Evolutionary conservation across 1,139 yeast genomes (phyloP).

Genomic region (Zygosaccharomyces sapae): DNA sequence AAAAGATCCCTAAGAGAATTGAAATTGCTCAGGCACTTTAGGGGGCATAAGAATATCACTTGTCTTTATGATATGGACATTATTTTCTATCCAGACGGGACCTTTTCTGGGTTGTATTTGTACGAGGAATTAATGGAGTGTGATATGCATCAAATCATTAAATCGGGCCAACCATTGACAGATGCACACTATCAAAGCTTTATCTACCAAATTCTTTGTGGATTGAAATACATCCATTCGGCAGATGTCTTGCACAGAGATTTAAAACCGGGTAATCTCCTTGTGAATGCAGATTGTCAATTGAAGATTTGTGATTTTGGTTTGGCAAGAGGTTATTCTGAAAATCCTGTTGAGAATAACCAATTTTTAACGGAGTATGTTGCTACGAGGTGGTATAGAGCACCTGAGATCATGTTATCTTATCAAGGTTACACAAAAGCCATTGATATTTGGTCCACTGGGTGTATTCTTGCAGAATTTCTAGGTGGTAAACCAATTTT

Average conservation of each 20-base stretch:
- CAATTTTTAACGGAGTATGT: slow-evolving; percentile 95
- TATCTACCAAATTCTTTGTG: slow-evolving; percentile 87
- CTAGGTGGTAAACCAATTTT: slow-evolving; percentile 90
- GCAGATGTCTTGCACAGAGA: slow-evolving; percentile 95
- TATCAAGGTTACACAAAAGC: slow-evolving; percentile 93
- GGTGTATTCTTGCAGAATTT: slow-evolving; percentile 91
- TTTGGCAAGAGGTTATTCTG: slow-evolving; percentile 89
- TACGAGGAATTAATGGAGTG: slow-evolving; percentile 98
- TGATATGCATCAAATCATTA: slow-evolving; percentile 94
- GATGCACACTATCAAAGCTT: slow-evolving; percentile 94
- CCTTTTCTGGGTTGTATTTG: slow-evolving; percentile 84
- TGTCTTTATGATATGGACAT: slow-evolving; percentile 92
- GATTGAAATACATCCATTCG: slow-evolving; percentile 88
- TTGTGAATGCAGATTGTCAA: slow-evolving; percentile 95
- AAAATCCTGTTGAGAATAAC: slow-evolving; percentile 77
- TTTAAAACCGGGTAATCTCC: slow-evolving; percentile 85
- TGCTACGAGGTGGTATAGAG: slow-evolving; percentile 97
- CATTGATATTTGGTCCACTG: slow-evolving; percentile 95
- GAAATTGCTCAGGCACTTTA: slow-evolving; percentile 79
- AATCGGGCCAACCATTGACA: slow-evolving; percentile 89
- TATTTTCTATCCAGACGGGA: slow-evolving; percentile 47
- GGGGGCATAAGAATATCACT: slow-evolving; percentile 91
- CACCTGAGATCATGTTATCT: slow-evolving; percentile 94
- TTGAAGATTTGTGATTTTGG: slow-evolving; percentile 96
- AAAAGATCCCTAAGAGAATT: slow-evolving; percentile 87